Evolutionary conservation across 495 filamentous ascomycete species (phyloP).

Genomic region (Cairneyella variabilis): DNA sequence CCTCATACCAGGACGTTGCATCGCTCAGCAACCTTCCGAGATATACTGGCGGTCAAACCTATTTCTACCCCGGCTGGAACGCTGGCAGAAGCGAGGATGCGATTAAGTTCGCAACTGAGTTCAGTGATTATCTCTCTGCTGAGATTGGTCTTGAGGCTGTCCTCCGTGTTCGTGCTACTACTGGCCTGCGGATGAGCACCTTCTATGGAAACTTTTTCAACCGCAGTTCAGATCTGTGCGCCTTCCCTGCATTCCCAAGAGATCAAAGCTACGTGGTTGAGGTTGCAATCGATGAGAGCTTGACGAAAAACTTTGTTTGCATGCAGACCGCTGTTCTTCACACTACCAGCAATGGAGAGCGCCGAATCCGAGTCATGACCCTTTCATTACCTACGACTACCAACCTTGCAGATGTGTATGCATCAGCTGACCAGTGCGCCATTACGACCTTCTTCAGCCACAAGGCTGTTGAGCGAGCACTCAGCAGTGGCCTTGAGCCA

Average conservation of each 20-base stretch:
- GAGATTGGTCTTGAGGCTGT: slow-evolving; percentile 97
- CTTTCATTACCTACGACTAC: slow-evolving; percentile 89
- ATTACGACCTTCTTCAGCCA: slow-evolving; percentile 94
- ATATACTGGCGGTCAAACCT: slow-evolving; percentile 97
- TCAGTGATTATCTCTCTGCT: slow-evolving; percentile 90
- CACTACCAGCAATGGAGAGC: slow-evolving; percentile 96
- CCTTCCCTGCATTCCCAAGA: slow-evolving; percentile 95
- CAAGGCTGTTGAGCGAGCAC: slow-evolving; percentile 89
- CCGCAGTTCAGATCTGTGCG: slow-evolving; percentile 91
- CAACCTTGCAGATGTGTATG: slow-evolving; percentile 85
- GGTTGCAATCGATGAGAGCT: slow-evolving; percentile 92
- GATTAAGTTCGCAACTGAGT: slow-evolving; percentile 94
- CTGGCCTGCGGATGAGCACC: slow-evolving; percentile 90
- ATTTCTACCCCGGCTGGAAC: slow-evolving; percentile 98
- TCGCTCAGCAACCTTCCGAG: slow-evolving; percentile 90
- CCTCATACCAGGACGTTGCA: slow-evolving; percentile 95
- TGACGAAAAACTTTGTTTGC: slow-evolving; percentile 91
- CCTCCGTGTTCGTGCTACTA: slow-evolving; percentile 90
- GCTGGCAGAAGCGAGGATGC: slow-evolving; percentile 89
- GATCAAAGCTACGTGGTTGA: slow-evolving; percentile 99
- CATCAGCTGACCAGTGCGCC: slow-evolving; percentile 89
- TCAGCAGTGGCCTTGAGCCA: slow-evolving; percentile 82
- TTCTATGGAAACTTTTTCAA: slow-evolving; percentile 99
- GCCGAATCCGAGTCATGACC: slow-evolving; percentile 91
- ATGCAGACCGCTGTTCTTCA: slow-evolving; percentile 96